Evolutionary conservation across 2,329 filamentous ascomycete species (phyloP).

Genomic region (Lomentospora prolificans): DNA sequence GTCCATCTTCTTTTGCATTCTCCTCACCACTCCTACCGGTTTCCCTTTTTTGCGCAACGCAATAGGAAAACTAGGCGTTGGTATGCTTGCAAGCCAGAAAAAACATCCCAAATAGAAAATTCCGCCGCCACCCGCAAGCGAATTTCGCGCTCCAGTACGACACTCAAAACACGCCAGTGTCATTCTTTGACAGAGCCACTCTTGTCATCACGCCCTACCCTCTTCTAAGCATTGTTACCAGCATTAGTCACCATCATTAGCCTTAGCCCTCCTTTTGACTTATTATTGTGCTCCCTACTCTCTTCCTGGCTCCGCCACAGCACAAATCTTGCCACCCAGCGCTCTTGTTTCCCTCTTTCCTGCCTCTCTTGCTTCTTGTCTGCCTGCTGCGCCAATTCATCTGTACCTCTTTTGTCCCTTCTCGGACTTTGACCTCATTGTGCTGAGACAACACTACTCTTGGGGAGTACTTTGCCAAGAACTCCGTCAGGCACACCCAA

Average conservation of each 20-base stretch:
- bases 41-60: background rate
- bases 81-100: too few relatives aligned
- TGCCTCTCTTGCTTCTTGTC: background rate
- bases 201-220: background rate
- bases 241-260: background rate
- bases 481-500: slow-evolving; percentile 1
- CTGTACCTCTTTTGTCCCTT: background rate
- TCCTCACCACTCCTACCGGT: background rate
- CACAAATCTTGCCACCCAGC: background rate
- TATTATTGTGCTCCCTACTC: background rate
- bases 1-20: background rate
- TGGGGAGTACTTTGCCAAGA: slow-evolving; percentile 3
- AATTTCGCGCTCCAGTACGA: background rate
- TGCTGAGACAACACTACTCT: background rate
- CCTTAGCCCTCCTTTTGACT: background rate
- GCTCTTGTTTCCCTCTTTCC: background rate
- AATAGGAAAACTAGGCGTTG: too few relatives aligned
- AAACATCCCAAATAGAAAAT: too few relatives aligned
- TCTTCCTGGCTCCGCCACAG: background rate
- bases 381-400: background rate
- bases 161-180: background rate
- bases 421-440: background rate
- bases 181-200: too few relatives aligned
- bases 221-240: background rate
- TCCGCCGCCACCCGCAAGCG: background rate